Evolutionary conservation across 352 stramenopile species (phyloP).

Genomic region (Phytophthora europaea): DNA sequence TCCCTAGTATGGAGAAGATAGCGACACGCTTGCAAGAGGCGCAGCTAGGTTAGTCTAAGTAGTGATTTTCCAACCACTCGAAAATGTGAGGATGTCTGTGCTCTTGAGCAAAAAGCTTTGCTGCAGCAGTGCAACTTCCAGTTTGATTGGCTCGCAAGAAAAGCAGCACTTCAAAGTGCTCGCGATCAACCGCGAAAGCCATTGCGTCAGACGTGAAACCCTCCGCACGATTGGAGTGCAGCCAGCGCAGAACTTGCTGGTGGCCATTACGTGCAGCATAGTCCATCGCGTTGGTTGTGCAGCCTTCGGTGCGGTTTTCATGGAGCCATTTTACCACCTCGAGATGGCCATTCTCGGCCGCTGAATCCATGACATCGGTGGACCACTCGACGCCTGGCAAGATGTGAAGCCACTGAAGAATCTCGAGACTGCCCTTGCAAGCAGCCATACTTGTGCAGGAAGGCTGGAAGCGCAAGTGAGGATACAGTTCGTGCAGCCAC

Average conservation of each 20-base stretch:
- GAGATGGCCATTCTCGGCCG: slow-evolving; percentile 3
- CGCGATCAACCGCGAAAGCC: slow-evolving; percentile 4
- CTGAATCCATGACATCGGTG: slow-evolving; percentile 16
- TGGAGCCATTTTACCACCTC: slow-evolving; percentile 11
- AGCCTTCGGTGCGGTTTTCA: slow-evolving; percentile 1
- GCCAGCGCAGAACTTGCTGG: background rate
- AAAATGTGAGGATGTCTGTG: background rate
- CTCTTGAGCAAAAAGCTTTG: background rate
- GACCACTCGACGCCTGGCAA: slow-evolving; percentile 12
- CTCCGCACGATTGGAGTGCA: background rate
- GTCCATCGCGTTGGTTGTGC: slow-evolving; percentile 5
- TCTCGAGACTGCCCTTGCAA: slow-evolving; percentile 17
- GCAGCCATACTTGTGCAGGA: slow-evolving; percentile 16
- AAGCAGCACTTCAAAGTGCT: slow-evolving; percentile 4
- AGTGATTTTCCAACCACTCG: background rate
- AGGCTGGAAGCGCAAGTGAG: background rate
- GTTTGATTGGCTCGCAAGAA: background rate
- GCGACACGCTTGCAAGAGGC: no score
- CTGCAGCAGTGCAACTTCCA: background rate
- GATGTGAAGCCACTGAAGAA: slow-evolving; percentile 23
- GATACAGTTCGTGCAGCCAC: background rate
- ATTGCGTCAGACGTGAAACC: slow-evolving; percentile 5
- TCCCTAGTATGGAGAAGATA: no score
- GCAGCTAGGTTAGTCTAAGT: background rate
- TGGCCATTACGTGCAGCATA: slow-evolving; percentile 2